Conservation (phyloP, 306 rosid genomes). For the Lablab purpureus region DNA sequence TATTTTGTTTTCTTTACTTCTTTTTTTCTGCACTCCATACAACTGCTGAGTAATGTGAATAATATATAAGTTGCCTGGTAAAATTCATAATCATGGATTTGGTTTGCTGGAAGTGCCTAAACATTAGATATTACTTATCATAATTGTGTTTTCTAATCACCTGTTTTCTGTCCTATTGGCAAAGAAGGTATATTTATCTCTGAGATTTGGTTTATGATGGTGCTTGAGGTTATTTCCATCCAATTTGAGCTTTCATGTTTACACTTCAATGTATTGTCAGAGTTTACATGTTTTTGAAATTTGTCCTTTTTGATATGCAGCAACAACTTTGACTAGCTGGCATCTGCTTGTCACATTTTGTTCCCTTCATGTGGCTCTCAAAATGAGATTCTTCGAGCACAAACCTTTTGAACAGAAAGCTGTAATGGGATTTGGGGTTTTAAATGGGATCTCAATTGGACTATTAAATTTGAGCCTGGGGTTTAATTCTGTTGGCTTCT, state of each 20-base stretch:
- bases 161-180: background rate
- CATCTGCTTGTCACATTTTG: constrained; percentile 98
- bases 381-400: constrained; percentile 90
- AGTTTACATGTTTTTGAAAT: constrained; percentile 30
- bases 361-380: constrained; percentile 89
- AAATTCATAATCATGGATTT: constrained; percentile 3
- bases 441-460: constrained; percentile 97
- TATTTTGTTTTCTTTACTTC: constrained; percentile 23
- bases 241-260: constrained; percentile 13
- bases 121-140: constrained; percentile 2
- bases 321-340: constrained; percentile 99
- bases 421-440: constrained; percentile 90
- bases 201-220: constrained; percentile 6
- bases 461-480: constrained; percentile 97
- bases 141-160: background rate
- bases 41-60: constrained; percentile 13
- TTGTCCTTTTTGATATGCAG: constrained; percentile 58
- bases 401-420: constrained; percentile 86
- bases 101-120: constrained; percentile 1
- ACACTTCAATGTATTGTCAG: background rate
- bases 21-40: background rate
- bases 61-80: constrained; percentile 11
- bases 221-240: constrained; percentile 26
- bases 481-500: constrained; percentile 97
- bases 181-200: constrained; percentile 33